Percentiles rank a stretch among this genome's conserved stretches.
Conservation (phyloP, 768 basidiomycete genomes). For the Phanerochaete sordida region DNA sequence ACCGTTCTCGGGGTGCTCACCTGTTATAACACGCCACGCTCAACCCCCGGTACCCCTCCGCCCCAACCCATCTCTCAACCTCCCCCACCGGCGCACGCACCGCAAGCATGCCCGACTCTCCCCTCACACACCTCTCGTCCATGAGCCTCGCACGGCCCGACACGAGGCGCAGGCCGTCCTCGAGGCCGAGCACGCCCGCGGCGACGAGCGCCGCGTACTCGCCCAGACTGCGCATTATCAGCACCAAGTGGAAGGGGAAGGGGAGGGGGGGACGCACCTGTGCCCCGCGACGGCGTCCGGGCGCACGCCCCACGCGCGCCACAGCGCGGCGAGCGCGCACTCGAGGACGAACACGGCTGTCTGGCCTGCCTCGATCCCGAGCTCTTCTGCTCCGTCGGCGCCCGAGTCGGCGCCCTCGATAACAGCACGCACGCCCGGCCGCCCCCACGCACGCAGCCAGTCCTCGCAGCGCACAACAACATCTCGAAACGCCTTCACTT, state of each 20-base stretch:
- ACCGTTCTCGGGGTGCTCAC: constrained; percentile 2
- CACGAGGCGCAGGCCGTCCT: constrained; percentile 55
- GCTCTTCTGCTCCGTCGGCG: constrained; percentile 28
- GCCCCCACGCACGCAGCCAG: constrained; percentile 45
- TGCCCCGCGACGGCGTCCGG: constrained; percentile 68
- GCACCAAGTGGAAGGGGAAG: constrained; percentile 30
- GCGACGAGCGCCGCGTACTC: constrained; percentile 73
- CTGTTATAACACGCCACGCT: constrained; percentile 59
- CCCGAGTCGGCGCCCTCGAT: constrained; percentile 19
- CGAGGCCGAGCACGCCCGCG: constrained; percentile 53
- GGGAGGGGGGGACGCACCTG: constrained; percentile 55
- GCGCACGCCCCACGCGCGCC: constrained; percentile 65
- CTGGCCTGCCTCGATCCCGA: constrained; percentile 53
- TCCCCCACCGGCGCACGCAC: constrained; percentile 32
- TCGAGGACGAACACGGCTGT: constrained; percentile 58
- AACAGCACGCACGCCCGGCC: constrained; percentile 45
- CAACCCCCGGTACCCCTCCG: constrained; percentile 23
- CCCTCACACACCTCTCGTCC: constrained; percentile 39
- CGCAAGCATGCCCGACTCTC: constrained; percentile 59
- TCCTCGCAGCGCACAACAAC: constrained; percentile 58
- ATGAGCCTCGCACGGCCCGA: constrained; percentile 58
- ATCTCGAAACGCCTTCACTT: no score
- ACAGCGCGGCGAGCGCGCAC: constrained; percentile 58
- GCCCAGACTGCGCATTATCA: constrained; percentile 48
- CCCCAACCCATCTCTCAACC: constrained; percentile 8